Percentiles rank a stretch among this genome's conserved stretches.
These are phyloP conservation scores for Euptelea pleiosperma DNA, from an alignment of 164 flowering plant species.

Conservation along the genomic window DNA sequence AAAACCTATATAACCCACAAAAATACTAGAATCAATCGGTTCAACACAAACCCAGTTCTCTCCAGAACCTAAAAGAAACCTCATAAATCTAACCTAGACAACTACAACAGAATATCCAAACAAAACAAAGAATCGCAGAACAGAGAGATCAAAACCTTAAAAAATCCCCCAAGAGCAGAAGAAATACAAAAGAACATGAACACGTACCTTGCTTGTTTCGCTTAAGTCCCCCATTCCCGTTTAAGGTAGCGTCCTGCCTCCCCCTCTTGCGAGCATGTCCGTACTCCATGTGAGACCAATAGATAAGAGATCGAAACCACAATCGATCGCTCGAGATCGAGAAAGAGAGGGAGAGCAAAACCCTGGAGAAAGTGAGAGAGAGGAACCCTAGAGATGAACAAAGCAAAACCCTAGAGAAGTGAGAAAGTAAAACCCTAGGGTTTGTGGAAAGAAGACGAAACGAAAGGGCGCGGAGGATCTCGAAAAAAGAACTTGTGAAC, in stretches of 20 bases:
- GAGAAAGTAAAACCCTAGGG: constrained; percentile 16
- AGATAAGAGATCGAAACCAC: neutral
- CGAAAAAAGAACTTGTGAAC: too few species aligned
- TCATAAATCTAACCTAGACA: too few species aligned
- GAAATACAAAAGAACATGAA: neutral
- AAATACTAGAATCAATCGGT: too few species aligned
- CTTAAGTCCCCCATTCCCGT: constrained; percentile 36
- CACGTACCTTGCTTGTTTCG: constrained; percentile 24
- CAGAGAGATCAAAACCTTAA: neutral
- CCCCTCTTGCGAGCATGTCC: constrained; percentile 33
- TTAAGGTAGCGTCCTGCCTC: constrained; percentile 18
- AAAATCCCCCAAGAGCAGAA: neutral
- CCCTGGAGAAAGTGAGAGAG: too few species aligned
- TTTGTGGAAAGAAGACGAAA: too few species aligned
- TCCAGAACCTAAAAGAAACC: too few species aligned
- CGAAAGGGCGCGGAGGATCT: too few species aligned
- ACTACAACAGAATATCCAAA: too few species aligned
- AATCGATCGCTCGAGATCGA: constrained; percentile 1
- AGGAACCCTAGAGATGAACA: too few species aligned
- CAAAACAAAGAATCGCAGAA: neutral
- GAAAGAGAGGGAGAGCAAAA: too few species aligned
- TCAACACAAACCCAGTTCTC: too few species aligned
- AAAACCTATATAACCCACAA: too few species aligned
- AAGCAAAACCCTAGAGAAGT: constrained; percentile 3
- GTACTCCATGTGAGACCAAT: constrained; percentile 14